Percentiles rank a stretch among this genome's conserved stretches.
These are phyloP conservation scores for Cordia subcordata DNA, from an alignment of 257 asterid species.

Conservation along the genomic window DNA sequence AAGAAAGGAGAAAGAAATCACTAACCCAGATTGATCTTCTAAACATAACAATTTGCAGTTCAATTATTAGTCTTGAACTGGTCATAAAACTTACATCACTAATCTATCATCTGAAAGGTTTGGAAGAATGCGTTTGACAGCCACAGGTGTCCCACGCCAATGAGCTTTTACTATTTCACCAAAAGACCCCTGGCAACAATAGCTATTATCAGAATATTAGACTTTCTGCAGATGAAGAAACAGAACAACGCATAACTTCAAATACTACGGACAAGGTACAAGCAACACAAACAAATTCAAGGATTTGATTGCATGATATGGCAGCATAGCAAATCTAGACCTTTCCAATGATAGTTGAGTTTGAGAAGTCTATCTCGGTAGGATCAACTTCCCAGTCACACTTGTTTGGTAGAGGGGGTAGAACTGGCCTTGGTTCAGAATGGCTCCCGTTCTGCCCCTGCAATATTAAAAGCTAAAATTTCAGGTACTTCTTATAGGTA, in stretches of 20 bases:
- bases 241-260: not conserved
- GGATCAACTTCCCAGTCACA: slow-evolving; percentile 90
- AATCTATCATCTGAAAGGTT: slow-evolving; percentile 70
- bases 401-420: slow-evolving; percentile 73
- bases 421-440: slow-evolving; percentile 70
- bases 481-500: too few relatives aligned
- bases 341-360: slow-evolving; percentile 59
- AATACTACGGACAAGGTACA: not conserved
- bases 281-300: not conserved
- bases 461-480: slow-evolving; percentile 13
- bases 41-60: too few relatives aligned
- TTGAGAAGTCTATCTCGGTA: slow-evolving; percentile 62
- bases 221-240: not conserved
- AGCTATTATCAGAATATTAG: slow-evolving; percentile 11
- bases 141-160: slow-evolving; percentile 81
- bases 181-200: slow-evolving; percentile 60
- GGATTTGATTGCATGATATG: not conserved
- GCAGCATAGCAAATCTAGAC: slow-evolving; percentile 18
- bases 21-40: too few relatives aligned
- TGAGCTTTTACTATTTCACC: slow-evolving; percentile 70
- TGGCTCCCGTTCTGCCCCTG: slow-evolving; percentile 86
- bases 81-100: slow-evolving; percentile 44
- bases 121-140: slow-evolving; percentile 73
- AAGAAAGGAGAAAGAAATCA: too few relatives aligned
- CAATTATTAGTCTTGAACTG: too few relatives aligned